phyloP scores from a whole-genome alignment of 1,284 basidiomycete species.

The Moesziomyces globuligerus region DNA sequence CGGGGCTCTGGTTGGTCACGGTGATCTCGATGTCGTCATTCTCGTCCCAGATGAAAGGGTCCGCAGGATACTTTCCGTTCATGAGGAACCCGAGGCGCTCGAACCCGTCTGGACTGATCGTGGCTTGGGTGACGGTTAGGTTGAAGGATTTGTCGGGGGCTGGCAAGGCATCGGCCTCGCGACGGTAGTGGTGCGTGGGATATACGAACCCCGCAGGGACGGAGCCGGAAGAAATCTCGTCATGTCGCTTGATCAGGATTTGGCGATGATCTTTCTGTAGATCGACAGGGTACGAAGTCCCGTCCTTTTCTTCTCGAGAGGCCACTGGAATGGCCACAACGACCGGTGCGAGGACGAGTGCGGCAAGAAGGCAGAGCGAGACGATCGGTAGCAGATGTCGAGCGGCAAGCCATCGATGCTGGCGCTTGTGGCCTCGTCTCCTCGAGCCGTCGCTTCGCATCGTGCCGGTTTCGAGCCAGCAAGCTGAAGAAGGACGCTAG shows the following conservation, averaged over 20 bases:
- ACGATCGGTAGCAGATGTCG: neutral
- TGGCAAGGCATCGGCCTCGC: slow-evolving; percentile 34
- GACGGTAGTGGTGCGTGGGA: slow-evolving; percentile 36
- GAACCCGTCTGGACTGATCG: slow-evolving; percentile 47
- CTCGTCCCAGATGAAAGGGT: slow-evolving; percentile 51
- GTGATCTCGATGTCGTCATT: slow-evolving; percentile 48
- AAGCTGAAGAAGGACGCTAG: too few relatives aligned
- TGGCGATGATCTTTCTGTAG: slow-evolving; percentile 14
- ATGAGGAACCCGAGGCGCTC: slow-evolving; percentile 44
- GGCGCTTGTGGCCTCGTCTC: neutral
- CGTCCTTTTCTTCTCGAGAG: neutral
- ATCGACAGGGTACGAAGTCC: neutral
- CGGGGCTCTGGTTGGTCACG: slow-evolving; percentile 39
- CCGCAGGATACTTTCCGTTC: slow-evolving; percentile 46
- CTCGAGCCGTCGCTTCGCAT: neutral
- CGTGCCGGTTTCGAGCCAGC: too few relatives aligned
- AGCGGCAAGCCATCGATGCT: neutral
- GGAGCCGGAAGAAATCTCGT: slow-evolving; percentile 28
- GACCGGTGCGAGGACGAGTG: neutral
- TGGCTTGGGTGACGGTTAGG: slow-evolving; percentile 33
- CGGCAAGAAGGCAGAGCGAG: slow-evolving; percentile 5
- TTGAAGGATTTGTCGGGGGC: slow-evolving; percentile 39
- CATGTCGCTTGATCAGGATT: slow-evolving; percentile 24
- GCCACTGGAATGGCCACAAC: slow-evolving; percentile 13
- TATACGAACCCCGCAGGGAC: slow-evolving; percentile 32